Conservation (phyloP, 257 asterid species). For the Asclepias syriaca region DNA sequence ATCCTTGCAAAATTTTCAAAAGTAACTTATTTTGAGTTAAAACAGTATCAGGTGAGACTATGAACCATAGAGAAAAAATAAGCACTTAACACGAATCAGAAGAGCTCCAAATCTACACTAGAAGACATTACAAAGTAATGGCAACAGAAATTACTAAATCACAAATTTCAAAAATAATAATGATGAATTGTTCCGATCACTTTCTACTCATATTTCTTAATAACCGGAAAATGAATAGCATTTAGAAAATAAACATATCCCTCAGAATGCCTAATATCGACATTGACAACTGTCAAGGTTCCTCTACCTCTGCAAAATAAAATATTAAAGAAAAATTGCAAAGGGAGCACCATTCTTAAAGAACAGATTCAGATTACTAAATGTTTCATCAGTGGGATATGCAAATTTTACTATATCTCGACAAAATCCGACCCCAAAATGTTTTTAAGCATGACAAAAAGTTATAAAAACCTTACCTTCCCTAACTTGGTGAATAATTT, state of each 20-base stretch:
- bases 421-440: background rate
- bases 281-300: slow-evolving; percentile 36
- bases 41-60: no score
- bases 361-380: slow-evolving; percentile 48
- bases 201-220: background rate
- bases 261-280: slow-evolving; percentile 45
- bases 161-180: background rate
- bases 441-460: background rate
- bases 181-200: background rate
- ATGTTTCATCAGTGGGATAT: slow-evolving; percentile 43
- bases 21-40: no score
- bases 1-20: no score
- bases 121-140: no score
- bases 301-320: slow-evolving; percentile 41
- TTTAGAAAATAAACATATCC: slow-evolving; percentile 15
- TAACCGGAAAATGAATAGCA: background rate
- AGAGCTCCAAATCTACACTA: no score
- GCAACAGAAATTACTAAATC: background rate
- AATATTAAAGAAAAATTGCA: background rate
- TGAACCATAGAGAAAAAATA: no score
- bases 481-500: background rate
- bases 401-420: background rate
- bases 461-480: background rate
- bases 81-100: no score
- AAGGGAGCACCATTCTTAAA: slow-evolving; percentile 42